Conservation (phyloP, 164 flowering plant species). For the Magnolia officinalis region DNA sequence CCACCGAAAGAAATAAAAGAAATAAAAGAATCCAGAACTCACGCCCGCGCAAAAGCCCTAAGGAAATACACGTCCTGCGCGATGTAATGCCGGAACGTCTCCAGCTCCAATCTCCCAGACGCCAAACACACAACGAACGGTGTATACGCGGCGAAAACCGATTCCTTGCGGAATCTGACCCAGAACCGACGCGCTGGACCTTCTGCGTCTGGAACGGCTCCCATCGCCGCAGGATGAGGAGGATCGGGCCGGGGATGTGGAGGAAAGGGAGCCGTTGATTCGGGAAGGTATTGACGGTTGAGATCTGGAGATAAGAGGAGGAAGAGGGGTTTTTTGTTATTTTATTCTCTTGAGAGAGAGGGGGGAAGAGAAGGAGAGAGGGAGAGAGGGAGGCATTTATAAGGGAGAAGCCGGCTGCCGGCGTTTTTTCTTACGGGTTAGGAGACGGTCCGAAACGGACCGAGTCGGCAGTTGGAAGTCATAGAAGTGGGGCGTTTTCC, state of each 20-base stretch:
- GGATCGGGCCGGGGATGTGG: not conserved
- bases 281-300: not conserved
- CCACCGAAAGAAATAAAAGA: not conserved
- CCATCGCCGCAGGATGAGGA: conserved; percentile 3
- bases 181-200: conserved; percentile 55
- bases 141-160: conserved; percentile 54
- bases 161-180: conserved; percentile 60
- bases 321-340: not conserved
- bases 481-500: not conserved
- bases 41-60: conserved; percentile 82
- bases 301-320: not conserved
- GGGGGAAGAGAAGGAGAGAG: too few relatives aligned
- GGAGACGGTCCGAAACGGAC: not conserved
- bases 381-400: too few relatives aligned
- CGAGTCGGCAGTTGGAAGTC: not conserved
- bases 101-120: conserved; percentile 58
- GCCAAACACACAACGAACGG: conserved; percentile 75
- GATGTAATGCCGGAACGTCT: conserved; percentile 67
- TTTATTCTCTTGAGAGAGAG: too few relatives aligned
- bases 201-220: conserved; percentile 25
- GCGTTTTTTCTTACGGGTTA: not conserved
- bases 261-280: not conserved
- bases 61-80: conserved; percentile 80
- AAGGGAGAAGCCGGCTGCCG: not conserved
- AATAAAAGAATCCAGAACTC: conserved; percentile 17